Evolutionary conservation across 2,329 filamentous ascomycete genomes (phyloP), one percentile per base, ranked within the genome.

Genomic region (Orbilia javanica): DNA sequence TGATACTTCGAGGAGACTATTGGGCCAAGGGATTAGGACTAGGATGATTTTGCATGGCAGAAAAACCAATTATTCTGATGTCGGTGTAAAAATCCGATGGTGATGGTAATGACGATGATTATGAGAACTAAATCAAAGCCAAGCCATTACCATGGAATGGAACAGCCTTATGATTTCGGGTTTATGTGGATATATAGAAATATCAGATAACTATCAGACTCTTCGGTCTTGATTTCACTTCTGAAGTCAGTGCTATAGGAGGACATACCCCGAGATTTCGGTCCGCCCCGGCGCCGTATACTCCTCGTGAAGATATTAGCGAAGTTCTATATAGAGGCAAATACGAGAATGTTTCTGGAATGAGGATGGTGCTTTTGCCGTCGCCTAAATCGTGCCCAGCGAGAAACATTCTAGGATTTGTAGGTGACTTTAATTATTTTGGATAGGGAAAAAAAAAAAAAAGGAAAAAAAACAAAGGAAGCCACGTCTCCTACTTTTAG

Each of bases 261-360:
- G 73, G 65, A 36, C 50, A 46, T 31, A 67, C 34, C 15, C 73
- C 66, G 73, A 77, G 42, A 13, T 27, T 62, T 71, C 52, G 42
- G 60, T 36, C 44, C 60, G 55, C 66, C 20, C 55, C 64, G 22
- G 44, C 31, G 48, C 57, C 57, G 60, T 50, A 34, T 22, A 18
- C 18, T 34, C 8, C 13, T 11, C n/a, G 4, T 4, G 22, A 60
- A 46, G 42, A 52, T 52, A 27, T 57, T 36, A 44, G 39, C n/a
- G n/a, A 53, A 63, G 29, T 6, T 36, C n/a, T 36, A n/a, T n/a
- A n/a, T n/a, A 65, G 64, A 27, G n/a, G 62, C 8, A 46, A 46
- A 31, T 68, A 60, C 44, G 13, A 76, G 65, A 76, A 76, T 69
- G 72, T 62, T 57, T 27, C 25, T 52, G 64, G 65, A 70, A 69